Percentiles rank a stretch among this genome's conserved stretches.
phyloP scores from a whole-genome alignment of 2,329 filamentous ascomycete genomes.

The Cryphonectria japonica region DNA sequence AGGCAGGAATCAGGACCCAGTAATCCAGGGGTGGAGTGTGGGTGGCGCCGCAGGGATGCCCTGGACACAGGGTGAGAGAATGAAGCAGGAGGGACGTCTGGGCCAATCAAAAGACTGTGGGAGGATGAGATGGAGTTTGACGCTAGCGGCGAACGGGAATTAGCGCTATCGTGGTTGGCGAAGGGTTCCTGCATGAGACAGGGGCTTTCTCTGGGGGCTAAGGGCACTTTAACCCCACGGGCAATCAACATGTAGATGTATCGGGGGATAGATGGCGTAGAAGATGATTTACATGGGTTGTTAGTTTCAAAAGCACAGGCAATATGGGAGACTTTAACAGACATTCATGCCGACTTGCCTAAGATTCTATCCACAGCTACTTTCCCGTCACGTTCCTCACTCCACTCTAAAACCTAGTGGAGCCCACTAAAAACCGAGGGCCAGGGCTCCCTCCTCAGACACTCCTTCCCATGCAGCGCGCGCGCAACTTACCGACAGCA shows the following conservation, averaged over 20 bases:
- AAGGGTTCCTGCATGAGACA: constrained; percentile 28
- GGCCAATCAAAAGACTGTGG: constrained; percentile 20
- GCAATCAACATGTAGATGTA: constrained; percentile 6
- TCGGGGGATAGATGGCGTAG: not conserved
- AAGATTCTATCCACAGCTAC: not conserved
- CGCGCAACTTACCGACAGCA: constrained; percentile 3
- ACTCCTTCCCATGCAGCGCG: not conserved
- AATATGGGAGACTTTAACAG: not conserved
- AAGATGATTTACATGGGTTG: not conserved
- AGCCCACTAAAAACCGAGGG: not conserved
- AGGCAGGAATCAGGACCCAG: constrained; percentile 10
- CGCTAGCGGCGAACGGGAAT: constrained; percentile 22
- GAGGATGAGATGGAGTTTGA: constrained; percentile 22
- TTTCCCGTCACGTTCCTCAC: not conserved
- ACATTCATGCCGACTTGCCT: not conserved
- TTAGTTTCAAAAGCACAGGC: not conserved
- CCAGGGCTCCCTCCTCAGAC: constrained; percentile 13
- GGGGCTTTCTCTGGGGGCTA: constrained; percentile 2
- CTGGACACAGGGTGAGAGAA: constrained; percentile 4
- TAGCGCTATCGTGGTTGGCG: constrained; percentile 23
- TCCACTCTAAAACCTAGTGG: not conserved
- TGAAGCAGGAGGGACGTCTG: not conserved
- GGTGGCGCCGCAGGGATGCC: not conserved
- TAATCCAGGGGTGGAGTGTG: not conserved
- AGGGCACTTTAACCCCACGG: constrained; percentile 5